These are phyloP conservation scores for Vaccinium corymbosum DNA, from an alignment of 148 eudicot species.

Conservation along the genomic window DNA sequence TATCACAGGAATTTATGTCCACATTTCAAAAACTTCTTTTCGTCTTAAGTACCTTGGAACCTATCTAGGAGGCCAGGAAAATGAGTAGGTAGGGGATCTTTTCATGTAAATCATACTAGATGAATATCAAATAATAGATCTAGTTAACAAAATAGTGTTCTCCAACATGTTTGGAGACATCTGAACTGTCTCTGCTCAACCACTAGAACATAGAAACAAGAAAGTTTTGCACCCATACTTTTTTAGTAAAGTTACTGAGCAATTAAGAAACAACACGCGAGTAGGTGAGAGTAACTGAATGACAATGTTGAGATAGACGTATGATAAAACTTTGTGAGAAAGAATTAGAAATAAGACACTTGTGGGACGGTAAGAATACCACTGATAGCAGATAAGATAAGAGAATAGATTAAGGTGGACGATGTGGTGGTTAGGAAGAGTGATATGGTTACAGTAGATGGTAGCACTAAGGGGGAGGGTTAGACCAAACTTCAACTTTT, in stretches of 20 bases:
- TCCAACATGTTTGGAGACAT: not conserved
- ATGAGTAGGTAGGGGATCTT: not conserved
- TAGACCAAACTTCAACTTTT: not conserved
- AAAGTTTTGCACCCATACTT: not conserved
- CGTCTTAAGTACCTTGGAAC: not conserved
- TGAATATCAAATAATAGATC: not conserved
- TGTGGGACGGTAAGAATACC: not conserved
- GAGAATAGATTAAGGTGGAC: not conserved
- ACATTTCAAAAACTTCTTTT: not conserved
- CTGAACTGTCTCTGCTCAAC: not conserved
- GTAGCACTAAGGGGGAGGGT: not conserved
- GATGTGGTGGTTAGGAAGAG: not conserved
- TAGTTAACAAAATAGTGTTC: not conserved
- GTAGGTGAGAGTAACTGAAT: not conserved
- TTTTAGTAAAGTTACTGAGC: not conserved
- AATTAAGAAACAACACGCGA: not conserved
- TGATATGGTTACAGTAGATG: not conserved
- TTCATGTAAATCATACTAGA: not conserved
- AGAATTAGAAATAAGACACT: not conserved
- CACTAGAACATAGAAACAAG: not conserved
- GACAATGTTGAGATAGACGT: not conserved
- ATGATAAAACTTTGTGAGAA: not conserved
- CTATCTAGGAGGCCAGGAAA: not conserved
- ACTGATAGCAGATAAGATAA: not conserved
- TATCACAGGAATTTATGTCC: not conserved